phyloP scores from a whole-genome alignment of 441 rosid genomes.

The Erodium trifolium region DNA sequence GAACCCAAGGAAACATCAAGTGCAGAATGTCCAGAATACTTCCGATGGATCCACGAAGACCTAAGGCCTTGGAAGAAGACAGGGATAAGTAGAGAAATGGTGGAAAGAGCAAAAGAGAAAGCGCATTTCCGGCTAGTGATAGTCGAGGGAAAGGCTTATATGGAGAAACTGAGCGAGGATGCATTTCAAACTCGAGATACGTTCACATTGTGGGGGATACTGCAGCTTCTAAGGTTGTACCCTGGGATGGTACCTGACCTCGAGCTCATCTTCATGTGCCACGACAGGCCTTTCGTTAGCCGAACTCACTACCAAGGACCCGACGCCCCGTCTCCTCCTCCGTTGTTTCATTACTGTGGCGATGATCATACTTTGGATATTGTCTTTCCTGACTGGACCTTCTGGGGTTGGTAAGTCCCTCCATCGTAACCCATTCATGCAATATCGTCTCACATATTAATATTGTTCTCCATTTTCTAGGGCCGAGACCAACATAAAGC shows the following conservation, averaged over 20 bases:
- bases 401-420: slow-evolving; percentile 67
- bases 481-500: slow-evolving; percentile 73
- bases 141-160: slow-evolving; percentile 40
- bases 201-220: slow-evolving; percentile 64
- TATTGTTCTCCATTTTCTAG: slow-evolving; percentile 20
- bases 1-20: background rate
- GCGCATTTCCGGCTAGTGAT: slow-evolving; percentile 58
- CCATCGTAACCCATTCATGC: background rate
- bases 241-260: slow-evolving; percentile 51
- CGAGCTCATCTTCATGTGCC: slow-evolving; percentile 67
- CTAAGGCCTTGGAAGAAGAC: slow-evolving; percentile 61
- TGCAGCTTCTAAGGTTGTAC: slow-evolving; percentile 58
- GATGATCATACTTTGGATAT: slow-evolving; percentile 49
- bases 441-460: too few species aligned
- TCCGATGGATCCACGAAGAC: slow-evolving; percentile 83
- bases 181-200: slow-evolving; percentile 53
- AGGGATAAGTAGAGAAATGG: slow-evolving; percentile 61
- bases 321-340: slow-evolving; percentile 29
- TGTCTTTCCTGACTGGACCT: slow-evolving; percentile 74
- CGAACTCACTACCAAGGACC: background rate
- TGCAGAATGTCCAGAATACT: slow-evolving; percentile 52
- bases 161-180: slow-evolving; percentile 39
- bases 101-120: slow-evolving; percentile 27
- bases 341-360: slow-evolving; percentile 57
- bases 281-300: slow-evolving; percentile 40